phyloP scores from a whole-genome alignment of 192 early-diverging fungal species.

The Diversispora epigaea region DNA sequence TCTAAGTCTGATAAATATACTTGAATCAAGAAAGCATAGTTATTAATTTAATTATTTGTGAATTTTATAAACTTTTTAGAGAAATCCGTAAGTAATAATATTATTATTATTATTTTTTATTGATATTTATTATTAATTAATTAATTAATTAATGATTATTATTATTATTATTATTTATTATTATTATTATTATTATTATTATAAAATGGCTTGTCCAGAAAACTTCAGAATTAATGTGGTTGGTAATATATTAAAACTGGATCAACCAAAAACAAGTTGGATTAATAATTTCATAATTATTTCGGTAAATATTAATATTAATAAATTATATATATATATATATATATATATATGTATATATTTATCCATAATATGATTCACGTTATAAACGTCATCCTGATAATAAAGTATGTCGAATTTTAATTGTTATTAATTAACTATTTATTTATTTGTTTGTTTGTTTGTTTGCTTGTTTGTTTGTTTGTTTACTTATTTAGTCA shows the following conservation, averaged over 20 bases:
- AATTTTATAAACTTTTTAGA: slow-evolving; percentile 49
- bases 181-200: no score
- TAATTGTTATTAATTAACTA: background rate
- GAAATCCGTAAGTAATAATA: slow-evolving; percentile 44
- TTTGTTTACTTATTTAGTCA: no score
- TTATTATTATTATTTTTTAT: background rate
- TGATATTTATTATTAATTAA: background rate
- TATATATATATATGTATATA: slow-evolving; percentile 23
- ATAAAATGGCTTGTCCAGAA: slow-evolving; percentile 46
- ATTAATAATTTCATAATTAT: slow-evolving; percentile 35
- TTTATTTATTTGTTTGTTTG: background rate
- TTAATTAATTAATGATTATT: background rate
- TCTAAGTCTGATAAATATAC: slow-evolving; percentile 48
- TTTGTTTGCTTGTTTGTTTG: background rate
- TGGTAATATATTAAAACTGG: slow-evolving; percentile 53
- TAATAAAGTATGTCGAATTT: slow-evolving; percentile 25
- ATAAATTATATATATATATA: background rate
- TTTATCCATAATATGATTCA: no score
- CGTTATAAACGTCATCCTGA: slow-evolving; percentile 42
- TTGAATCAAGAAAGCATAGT: slow-evolving; percentile 51
- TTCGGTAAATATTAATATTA: slow-evolving; percentile 13
- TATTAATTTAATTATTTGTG: slow-evolving; percentile 44
- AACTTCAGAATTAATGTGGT: slow-evolving; percentile 55
- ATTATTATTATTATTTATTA: no score
- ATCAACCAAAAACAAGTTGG: slow-evolving; percentile 46